Evolutionary conservation across 2,329 filamentous ascomycete species (phyloP), one percentile per base, ranked within the genome.

Genomic region (Botryotinia calthae): DNA sequence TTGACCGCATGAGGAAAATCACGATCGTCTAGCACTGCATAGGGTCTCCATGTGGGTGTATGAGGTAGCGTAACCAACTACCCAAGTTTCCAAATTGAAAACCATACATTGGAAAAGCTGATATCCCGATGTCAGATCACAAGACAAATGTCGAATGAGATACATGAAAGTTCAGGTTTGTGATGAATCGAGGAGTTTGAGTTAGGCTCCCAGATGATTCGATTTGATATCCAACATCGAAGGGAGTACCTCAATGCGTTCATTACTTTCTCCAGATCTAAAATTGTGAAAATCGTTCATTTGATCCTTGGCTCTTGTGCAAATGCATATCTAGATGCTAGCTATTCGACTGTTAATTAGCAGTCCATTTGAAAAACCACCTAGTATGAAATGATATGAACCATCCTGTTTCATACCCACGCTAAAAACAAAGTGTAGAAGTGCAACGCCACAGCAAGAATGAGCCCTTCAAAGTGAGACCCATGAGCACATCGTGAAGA

Each of bases 161-260:
- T 28, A 6, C 16, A 18, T 0, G 7, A 28, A 8, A 28, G 1
- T 8, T 28, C 0, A 18, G 6, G 31, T 28, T 1, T 18, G 14
- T 56, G 28, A 56, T 28, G n/a, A 56, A 28, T 14, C n/a, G 28
- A 56, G n/a, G 16, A 56, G n/a, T 28, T 18, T 2, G 18, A 4
- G 28, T 28, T 18, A 28, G 6, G 28, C 5, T 18, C n/a, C 14
- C 5, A 56, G 8, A 56, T 28, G 14, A 8, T 28, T 18, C 10
- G 25, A 12, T 14, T 56, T 28, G n/a, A 56, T 28, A 56, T 56
- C 25, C 14, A 16, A 56, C 18, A 56, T 56, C n/a, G 6, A 56
- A 18, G 51, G 51, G 14, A 28, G n/a, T 18, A 31, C n/a, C n/a
- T 56, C 14, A 40, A 25, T 51, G 46, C 31, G 54, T 2, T 18